A percentile compares a stretch with the other conserved stretches of the same genome.
These are phyloP conservation scores for Miamiensis avidus DNA, from an alignment of 169 alveolate genomes.

Conservation along the genomic window DNA sequence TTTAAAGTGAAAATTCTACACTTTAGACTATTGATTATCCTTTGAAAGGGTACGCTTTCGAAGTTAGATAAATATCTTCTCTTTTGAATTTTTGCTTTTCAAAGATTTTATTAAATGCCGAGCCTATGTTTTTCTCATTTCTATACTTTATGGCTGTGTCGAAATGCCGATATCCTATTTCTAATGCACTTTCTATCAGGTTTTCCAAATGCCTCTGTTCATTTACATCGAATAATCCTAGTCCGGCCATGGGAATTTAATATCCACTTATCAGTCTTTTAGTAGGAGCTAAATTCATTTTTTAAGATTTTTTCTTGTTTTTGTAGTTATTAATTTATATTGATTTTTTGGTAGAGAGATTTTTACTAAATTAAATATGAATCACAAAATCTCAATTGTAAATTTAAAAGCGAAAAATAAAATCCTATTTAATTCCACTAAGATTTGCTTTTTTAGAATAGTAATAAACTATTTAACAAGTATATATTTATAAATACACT, in stretches of 20 bases:
- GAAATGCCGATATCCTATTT: constrained; percentile 60
- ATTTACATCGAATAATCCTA: not conserved
- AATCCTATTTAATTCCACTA: too few relatives aligned
- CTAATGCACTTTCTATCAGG: not conserved
- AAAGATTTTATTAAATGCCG: constrained; percentile 62
- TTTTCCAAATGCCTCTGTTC: not conserved
- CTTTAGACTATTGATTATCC: constrained; percentile 55
- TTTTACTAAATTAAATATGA: too few relatives aligned
- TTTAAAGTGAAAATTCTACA: constrained; percentile 38
- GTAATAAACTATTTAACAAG: too few relatives aligned
- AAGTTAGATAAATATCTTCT: constrained; percentile 74
- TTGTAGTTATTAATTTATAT: too few relatives aligned
- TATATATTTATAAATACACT: too few relatives aligned
- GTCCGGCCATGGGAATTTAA: not conserved
- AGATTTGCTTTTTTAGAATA: too few relatives aligned
- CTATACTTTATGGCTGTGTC: constrained; percentile 76
- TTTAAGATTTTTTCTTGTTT: too few relatives aligned
- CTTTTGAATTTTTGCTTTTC: constrained; percentile 66
- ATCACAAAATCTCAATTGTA: too few relatives aligned
- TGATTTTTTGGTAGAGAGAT: too few relatives aligned
- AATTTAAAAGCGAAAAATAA: too few relatives aligned
- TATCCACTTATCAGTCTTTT: not conserved
- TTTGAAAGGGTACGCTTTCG: constrained; percentile 59
- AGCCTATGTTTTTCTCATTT: constrained; percentile 76
- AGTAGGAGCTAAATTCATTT: too few relatives aligned